Percentiles rank a stretch among this genome's conserved stretches.
phyloP scores from a whole-genome alignment of 352 stramenopile species.

The Halophytophthora batemanensis region DNA sequence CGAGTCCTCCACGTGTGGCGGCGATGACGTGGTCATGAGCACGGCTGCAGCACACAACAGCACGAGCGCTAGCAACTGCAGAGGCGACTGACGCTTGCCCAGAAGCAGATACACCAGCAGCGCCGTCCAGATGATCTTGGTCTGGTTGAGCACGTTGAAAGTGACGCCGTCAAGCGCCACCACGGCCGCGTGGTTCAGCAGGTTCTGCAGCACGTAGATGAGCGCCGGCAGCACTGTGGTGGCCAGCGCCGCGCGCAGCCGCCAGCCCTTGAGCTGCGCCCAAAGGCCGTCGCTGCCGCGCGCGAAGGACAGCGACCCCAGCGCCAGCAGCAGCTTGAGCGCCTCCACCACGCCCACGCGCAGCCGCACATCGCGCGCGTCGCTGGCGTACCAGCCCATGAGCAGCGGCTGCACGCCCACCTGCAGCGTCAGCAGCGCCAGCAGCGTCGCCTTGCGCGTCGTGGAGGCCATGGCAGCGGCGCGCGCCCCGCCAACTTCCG shows the following conservation, averaged over 20 bases:
- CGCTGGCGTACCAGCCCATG: constrained; percentile 68
- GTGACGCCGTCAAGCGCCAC: constrained; percentile 76
- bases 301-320: constrained; percentile 53
- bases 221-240: constrained; percentile 68
- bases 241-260: constrained; percentile 43
- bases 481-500: not conserved
- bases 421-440: constrained; percentile 65
- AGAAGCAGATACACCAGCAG: constrained; percentile 80
- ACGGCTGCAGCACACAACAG: constrained; percentile 70
- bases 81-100: constrained; percentile 57
- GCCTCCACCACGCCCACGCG: constrained; percentile 74
- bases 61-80: constrained; percentile 67
- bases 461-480: constrained; percentile 12
- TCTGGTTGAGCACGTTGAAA: constrained; percentile 87
- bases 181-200: constrained; percentile 76
- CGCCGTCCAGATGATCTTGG: constrained; percentile 88
- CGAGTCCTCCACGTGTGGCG: constrained; percentile 7
- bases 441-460: constrained; percentile 50
- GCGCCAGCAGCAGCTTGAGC: constrained; percentile 65
- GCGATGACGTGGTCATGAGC: constrained; percentile 61
- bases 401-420: constrained; percentile 78
- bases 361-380: constrained; percentile 57
- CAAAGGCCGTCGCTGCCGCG: constrained; percentile 31
- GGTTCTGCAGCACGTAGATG: constrained; percentile 85
- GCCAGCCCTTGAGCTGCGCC: constrained; percentile 68